Conservation (phyloP, 352 stramenopile genomes). For the Phytophthora tubulina region DNA sequence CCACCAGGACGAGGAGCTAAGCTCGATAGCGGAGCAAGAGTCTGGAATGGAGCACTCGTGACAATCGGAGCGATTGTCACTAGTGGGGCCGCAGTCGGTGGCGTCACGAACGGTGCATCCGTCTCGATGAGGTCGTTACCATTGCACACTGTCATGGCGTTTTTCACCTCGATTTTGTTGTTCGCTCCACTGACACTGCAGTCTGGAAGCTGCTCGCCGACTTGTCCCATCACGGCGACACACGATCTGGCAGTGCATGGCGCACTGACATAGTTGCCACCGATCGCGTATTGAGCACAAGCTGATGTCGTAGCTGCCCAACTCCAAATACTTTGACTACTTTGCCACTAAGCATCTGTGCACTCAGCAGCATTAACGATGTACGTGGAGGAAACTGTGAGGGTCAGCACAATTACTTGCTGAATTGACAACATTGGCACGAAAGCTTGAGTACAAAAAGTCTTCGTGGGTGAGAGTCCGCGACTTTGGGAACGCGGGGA, state of each 20-base stretch:
- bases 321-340: conserved; percentile 22
- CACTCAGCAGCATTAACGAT: conserved; percentile 14
- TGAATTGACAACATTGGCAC: not conserved
- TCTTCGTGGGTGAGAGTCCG: not conserved
- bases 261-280: conserved; percentile 24
- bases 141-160: conserved; percentile 31
- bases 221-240: conserved; percentile 32
- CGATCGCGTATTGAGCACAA: conserved; percentile 22
- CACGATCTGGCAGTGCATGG: conserved; percentile 22
- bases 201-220: conserved; percentile 27
- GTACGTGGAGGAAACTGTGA: not conserved
- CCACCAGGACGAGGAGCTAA: conserved; percentile 12
- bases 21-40: not conserved
- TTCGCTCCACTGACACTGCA: conserved; percentile 27
- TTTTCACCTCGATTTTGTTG: conserved; percentile 36
- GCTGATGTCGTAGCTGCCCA: conserved; percentile 28
- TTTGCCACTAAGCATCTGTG: conserved; percentile 25
- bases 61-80: conserved; percentile 20
- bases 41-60: conserved; percentile 23
- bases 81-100: conserved; percentile 1
- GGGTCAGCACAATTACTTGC: not conserved
- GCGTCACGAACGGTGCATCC: conserved; percentile 10
- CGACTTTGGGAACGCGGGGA: not conserved
- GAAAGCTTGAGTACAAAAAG: not conserved
- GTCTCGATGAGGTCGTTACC: conserved; percentile 9